These are phyloP conservation scores for Tremella fuciformis DNA, from an alignment of 768 basidiomycete genomes.

Conservation along the genomic window DNA sequence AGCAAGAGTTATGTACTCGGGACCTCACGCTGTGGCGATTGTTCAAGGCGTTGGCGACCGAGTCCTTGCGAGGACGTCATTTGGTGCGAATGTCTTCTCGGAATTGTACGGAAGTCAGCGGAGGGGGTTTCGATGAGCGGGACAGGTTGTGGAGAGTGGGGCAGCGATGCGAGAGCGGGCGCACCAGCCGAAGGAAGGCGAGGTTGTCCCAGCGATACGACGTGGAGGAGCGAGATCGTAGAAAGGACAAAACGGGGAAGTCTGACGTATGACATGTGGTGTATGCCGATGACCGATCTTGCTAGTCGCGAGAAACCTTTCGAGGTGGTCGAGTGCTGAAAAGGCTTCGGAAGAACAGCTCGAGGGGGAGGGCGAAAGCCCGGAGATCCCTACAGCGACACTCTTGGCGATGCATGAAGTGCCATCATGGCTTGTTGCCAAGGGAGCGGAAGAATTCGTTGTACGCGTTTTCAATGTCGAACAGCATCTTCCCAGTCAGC, in stretches of 20 bases:
- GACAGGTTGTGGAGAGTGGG: no score
- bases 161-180: no score
- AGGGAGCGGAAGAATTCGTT: constrained; percentile 72
- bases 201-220: not conserved
- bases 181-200: constrained; percentile 1
- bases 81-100: not conserved
- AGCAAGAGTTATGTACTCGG: constrained; percentile 32
- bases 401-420: not conserved
- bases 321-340: no score
- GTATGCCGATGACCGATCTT: not conserved
- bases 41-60: not conserved
- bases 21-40: constrained; percentile 27
- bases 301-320: not conserved
- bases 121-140: not conserved
- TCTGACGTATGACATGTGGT: constrained; percentile 3
- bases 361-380: constrained; percentile 23
- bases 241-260: not conserved
- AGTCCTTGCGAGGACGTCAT: not conserved
- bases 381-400: constrained; percentile 22
- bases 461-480: constrained; percentile 95
- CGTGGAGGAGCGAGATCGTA: not conserved
- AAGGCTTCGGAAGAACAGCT: constrained; percentile 1
- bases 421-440: constrained; percentile 25
- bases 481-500: constrained; percentile 64
- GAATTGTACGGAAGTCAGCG: not conserved